These are phyloP conservation scores for Trapa incisa DNA, from an alignment of 345 rosid species.

Conservation along the genomic window DNA sequence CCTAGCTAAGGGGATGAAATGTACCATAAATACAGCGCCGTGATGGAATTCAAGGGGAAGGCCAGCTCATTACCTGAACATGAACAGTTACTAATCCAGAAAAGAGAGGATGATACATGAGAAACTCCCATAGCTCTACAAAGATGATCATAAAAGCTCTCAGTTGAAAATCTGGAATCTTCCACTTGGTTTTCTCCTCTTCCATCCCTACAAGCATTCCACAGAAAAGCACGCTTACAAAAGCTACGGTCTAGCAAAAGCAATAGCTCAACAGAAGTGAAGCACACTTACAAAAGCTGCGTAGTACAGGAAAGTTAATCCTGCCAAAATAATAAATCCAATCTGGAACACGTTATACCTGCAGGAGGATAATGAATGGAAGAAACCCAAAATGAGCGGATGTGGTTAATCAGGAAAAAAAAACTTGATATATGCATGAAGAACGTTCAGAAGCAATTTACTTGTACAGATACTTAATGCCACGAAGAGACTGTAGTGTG, in stretches of 20 bases:
- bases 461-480: slow-evolving; percentile 90
- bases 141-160: slow-evolving; percentile 2
- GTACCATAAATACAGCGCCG: no score
- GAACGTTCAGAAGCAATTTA: slow-evolving; percentile 25
- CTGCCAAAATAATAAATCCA: slow-evolving; percentile 66
- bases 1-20: no score
- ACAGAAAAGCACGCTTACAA: background rate
- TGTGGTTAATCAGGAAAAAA: background rate
- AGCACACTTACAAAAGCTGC: slow-evolving; percentile 62
- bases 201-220: slow-evolving; percentile 62
- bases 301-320: slow-evolving; percentile 75
- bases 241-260: background rate
- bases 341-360: slow-evolving; percentile 94
- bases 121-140: background rate
- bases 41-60: background rate
- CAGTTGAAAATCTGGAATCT: slow-evolving; percentile 68
- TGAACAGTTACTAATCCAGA: background rate
- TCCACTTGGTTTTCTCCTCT: slow-evolving; percentile 66
- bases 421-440: background rate
- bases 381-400: slow-evolving; percentile 7
- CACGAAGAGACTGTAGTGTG: slow-evolving; percentile 93
- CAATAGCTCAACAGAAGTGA: background rate
- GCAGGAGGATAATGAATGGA: slow-evolving; percentile 13
- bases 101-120: background rate
- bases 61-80: slow-evolving; percentile 1